phyloP scores from a whole-genome alignment of 1,139 yeast genomes.

The Sugiyamaella paludigena region DNA sequence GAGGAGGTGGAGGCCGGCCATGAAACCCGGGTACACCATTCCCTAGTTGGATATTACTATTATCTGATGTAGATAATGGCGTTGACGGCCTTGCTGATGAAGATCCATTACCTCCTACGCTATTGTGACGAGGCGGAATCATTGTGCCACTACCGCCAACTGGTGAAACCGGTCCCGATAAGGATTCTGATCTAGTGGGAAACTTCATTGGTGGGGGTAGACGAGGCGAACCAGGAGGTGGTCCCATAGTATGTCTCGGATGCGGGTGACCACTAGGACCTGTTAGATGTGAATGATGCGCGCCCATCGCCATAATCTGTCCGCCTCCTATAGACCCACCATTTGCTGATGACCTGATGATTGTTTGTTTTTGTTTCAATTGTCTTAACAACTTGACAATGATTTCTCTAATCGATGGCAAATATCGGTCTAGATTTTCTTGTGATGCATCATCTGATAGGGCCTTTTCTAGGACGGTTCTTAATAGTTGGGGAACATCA shows the following conservation, averaged over 20 bases:
- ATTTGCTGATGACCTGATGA: conserved; percentile 17
- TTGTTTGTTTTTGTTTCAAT: conserved; percentile 69
- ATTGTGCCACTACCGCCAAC: not conserved
- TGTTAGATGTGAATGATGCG: conserved; percentile 16
- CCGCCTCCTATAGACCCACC: no score
- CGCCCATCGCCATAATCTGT: not conserved
- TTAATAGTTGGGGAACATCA: conserved; percentile 69
- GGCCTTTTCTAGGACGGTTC: conserved; percentile 82
- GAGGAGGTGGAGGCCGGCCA: conserved; percentile 12
- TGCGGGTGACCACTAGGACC: conserved; percentile 18
- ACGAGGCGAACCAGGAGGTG: not conserved
- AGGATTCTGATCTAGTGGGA: conserved; percentile 20
- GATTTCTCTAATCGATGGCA: conserved; percentile 84
- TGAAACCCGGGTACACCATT: conserved; percentile 9
- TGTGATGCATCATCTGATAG: conserved; percentile 84
- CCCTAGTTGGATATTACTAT: not conserved
- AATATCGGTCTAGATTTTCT: conserved; percentile 71
- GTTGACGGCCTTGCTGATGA: not conserved
- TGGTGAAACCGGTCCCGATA: conserved; percentile 15
- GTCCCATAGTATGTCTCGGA: conserved; percentile 11
- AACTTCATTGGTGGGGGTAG: conserved; percentile 13
- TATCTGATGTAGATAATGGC: not conserved
- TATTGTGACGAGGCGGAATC: conserved; percentile 15
- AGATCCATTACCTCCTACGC: conserved; percentile 9
- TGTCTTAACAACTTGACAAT: conserved; percentile 79